Evolutionary conservation across 495 filamentous ascomycete genomes (phyloP), one percentile per base, ranked within the genome.

Genomic region (Acidiella bohemica): DNA sequence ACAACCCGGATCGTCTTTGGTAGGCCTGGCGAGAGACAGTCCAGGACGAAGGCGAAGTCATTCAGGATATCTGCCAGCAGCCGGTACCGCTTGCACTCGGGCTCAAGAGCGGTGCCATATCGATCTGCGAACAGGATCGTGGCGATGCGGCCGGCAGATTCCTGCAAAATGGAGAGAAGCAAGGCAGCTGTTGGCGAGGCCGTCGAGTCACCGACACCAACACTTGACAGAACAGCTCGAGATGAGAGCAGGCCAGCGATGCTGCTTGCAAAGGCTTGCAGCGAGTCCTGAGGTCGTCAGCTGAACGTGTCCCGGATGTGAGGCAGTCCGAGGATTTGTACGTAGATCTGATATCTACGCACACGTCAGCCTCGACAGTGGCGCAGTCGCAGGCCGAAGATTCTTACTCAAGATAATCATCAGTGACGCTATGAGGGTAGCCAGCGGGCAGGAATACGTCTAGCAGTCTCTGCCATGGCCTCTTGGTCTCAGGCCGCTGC

Each of bases 181-280:
- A 97, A 67, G 3, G 88, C 86, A 10, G 76, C 76, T 0, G 90
- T 94, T 14, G 90, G 82, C 1, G 85, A 84, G 8, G 88, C 83
- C 12, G 70, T 65, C 3, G 82, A 74, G 57, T 94, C 83, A 44
- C 90, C 90, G 20, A 97, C 88, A 16, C 90, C 90, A 32, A 95
- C 78, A 35, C 80, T 80, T 80, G 53, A 44, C 28, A 97, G 70
- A 3, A 95, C 84, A 1, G 90, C 90, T 49, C 90, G 71, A 33
- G 81, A 90, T 29, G 84, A 80, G 24, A 97, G 65, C 7, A 97
- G 67, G 2, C 85, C 81, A 3, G 86, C 84, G 47, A 97, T 93
- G 34, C 85, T 90, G 54, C 82, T 90, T 39, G 83, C 82, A 61
- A 97, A 97, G 23, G 90, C 90, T 62, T 95, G 90, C 5, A 97